Conservation (phyloP, 1,284 basidiomycete genomes). For the Ceratobasidium sp. region DNA sequence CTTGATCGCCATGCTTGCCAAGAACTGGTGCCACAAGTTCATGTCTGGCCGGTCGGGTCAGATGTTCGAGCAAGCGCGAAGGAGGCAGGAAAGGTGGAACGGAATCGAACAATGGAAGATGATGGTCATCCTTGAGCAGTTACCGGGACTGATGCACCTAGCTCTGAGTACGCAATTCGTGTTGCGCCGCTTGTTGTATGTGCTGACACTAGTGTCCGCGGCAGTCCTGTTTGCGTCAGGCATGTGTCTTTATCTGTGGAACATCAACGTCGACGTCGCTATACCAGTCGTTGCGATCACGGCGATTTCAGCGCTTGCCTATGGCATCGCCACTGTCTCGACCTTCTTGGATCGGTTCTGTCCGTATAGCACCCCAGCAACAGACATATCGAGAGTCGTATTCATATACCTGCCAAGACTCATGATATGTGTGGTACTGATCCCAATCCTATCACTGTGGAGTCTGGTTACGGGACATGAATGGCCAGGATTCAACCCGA, state of each 20-base stretch:
- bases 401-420: no score
- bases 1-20: no score
- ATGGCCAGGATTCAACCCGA: no score
- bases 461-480: no score
- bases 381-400: no score
- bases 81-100: background rate
- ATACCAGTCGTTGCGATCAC: background rate
- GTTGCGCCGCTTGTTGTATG: no score
- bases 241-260: background rate
- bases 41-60: no score
- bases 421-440: no score
- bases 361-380: background rate
- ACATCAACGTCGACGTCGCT: background rate
- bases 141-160: slow-evolving; percentile 3
- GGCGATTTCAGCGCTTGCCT: background rate
- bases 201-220: background rate
- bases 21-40: no score
- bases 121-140: background rate
- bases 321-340: background rate
- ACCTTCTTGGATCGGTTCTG: background rate
- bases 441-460: no score
- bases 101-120: slow-evolving; percentile 3
- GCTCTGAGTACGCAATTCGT: slow-evolving; percentile 6
- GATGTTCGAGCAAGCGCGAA: no score
- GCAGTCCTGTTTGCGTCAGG: slow-evolving; percentile 12